Evolutionary conservation across 345 rosid species (phyloP).

Genomic region (Cardamine resedifolia): DNA sequence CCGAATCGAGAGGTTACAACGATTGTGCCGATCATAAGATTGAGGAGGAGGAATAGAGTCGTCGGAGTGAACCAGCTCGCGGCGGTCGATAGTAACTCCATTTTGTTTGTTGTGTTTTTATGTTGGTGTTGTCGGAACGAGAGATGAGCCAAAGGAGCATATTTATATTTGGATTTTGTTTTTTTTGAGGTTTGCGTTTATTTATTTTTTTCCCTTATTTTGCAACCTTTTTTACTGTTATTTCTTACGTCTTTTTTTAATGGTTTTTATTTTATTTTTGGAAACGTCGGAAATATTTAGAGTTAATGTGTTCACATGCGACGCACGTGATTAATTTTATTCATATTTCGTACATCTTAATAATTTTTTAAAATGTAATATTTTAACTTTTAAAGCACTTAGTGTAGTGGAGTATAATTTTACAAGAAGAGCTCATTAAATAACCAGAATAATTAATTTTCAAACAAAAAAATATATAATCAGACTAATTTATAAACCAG

Average conservation of each 20-base stretch:
- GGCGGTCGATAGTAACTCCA: constrained; percentile 33
- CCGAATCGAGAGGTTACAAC: constrained; percentile 46
- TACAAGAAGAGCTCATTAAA: constrained; percentile 12
- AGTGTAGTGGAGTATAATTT: constrained; percentile 7
- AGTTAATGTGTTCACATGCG: constrained; percentile 25
- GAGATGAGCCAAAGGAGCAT: background rate
- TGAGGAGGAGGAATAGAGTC: constrained; percentile 61
- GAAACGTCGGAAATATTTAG: constrained; percentile 30
- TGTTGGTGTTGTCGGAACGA: constrained; percentile 34
- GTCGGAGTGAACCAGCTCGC: constrained; percentile 55
- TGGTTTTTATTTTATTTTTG: background rate
- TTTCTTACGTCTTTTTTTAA: background rate
- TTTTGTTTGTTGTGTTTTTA: background rate
- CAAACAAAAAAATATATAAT: too few relatives aligned
- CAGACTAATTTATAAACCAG: background rate
- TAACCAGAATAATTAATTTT: too few relatives aligned
- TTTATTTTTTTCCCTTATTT: background rate
- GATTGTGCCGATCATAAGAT: constrained; percentile 64
- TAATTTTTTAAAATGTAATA: background rate
- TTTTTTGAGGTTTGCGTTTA: background rate
- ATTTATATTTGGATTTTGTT: constrained; percentile 19
- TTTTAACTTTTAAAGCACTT: background rate
- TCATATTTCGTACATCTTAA: constrained; percentile 13
- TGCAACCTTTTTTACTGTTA: constrained; percentile 24
- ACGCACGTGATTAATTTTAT: constrained; percentile 17